Evolutionary conservation across 2,329 filamentous ascomycete species (phyloP), one percentile per base, ranked within the genome.

Genomic region (Rhynchosporium secalis): DNA sequence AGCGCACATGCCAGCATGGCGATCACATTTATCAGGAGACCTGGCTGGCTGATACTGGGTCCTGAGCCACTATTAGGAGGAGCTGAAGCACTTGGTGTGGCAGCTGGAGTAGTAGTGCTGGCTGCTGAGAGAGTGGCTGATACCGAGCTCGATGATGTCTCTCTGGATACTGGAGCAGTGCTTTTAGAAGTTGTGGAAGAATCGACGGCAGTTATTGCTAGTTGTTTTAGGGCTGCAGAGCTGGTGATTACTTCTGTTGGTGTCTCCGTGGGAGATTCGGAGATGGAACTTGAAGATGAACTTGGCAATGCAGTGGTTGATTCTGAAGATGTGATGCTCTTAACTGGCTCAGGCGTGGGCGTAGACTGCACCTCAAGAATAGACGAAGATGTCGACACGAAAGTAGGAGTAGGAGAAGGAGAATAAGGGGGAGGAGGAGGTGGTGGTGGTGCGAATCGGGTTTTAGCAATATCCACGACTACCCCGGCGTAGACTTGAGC

Each of bases 1-100:
- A 45, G 5, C 6, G 54, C 10, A 26, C 54, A 56, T 45, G 54
- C 54, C 29, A 56, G 26, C 54, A 46, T 46, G 38, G 15, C 28
- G 2, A 56, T 28, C 1, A 40, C 40, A 1, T 38, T 45, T 8
- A 45, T 33, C 7, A 56, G 40, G 43, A 13, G 12, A 10, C 41
- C 15, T 6, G 29, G n/a, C n/a, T 20, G 54, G 28, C 54, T 15
- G 10, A 45, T 15, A 4, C 26, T 7, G 8, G 54, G n/a, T 3
- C 8, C 38, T 45, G 54, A 15, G 20, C 26, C 13, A 40, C 12
- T 20, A 33, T 56, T 46, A 3, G 54, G 26, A 3, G 54, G 28
- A 12, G 54, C 12, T 33, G 54, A 36, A 45, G 54, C n/a, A 40
- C 54, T 56, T 12, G 54, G 41, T 33, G 54, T 36, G 7, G 28